Evolutionary conservation across 1,139 yeast species (phyloP).

Genomic region (Torulaspora globosa): DNA sequence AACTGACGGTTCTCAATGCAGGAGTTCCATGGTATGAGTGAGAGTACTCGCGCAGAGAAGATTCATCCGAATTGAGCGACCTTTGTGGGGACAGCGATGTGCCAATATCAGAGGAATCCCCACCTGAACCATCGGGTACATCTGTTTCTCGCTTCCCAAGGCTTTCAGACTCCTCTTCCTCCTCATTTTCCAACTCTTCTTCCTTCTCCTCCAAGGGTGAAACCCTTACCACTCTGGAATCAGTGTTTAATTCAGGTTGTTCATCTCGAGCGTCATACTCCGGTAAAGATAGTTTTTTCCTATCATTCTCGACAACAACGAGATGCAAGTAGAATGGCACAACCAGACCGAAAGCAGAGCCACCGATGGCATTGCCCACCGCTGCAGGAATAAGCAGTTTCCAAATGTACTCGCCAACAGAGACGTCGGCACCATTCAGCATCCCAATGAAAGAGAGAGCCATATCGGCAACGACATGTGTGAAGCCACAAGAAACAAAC

Average conservation of each 20-base stretch:
- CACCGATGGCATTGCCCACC: slow-evolving; percentile 70
- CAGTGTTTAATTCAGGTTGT: slow-evolving; percentile 71
- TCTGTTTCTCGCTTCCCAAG: slow-evolving; percentile 10
- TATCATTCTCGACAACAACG: slow-evolving; percentile 65
- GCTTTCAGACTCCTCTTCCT: slow-evolving; percentile 11
- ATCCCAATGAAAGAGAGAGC: slow-evolving; percentile 59
- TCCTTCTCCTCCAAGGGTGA: slow-evolving; percentile 20
- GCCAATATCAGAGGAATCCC: neutral
- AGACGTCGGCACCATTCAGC: slow-evolving; percentile 57
- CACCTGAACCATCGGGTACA: slow-evolving; percentile 9
- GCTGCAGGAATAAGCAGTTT: slow-evolving; percentile 63
- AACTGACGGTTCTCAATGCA: slow-evolving; percentile 6
- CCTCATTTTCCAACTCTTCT: slow-evolving; percentile 18
- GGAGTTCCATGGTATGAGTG: neutral
- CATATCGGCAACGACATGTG: slow-evolving; percentile 83
- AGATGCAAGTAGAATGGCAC: slow-evolving; percentile 69
- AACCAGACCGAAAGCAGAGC: slow-evolving; percentile 54
- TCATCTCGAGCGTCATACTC: slow-evolving; percentile 67
- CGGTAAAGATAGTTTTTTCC: slow-evolving; percentile 56
- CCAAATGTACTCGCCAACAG: slow-evolving; percentile 68
- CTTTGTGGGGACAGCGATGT: neutral
- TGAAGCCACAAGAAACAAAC: slow-evolving; percentile 68
- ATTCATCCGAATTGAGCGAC: neutral
- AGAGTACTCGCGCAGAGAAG: neutral
- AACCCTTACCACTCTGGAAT: slow-evolving; percentile 66